Conservation (phyloP, 2,329 filamentous ascomycete species). For the Cryphonectria carpinicola region DNA sequence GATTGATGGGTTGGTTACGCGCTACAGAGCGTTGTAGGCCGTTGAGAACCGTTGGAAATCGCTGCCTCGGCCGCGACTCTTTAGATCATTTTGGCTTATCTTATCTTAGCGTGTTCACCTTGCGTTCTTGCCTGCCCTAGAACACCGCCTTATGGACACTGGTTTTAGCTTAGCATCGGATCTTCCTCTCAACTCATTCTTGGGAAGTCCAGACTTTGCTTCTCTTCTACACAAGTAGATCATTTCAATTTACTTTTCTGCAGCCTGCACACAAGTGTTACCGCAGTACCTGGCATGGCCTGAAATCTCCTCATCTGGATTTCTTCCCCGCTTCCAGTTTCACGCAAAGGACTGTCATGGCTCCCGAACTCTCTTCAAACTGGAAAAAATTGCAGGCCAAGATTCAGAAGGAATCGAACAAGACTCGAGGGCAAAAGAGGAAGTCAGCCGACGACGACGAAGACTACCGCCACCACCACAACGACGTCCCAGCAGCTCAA, state of each 20-base stretch:
- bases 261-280: neutral
- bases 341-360: slow-evolving; percentile 38
- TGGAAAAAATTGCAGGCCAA: slow-evolving; percentile 78
- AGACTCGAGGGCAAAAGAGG: slow-evolving; percentile 46
- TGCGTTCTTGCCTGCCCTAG: neutral
- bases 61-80: neutral
- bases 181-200: neutral
- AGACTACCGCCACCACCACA: no score
- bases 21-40: neutral
- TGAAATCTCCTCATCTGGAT: neutral
- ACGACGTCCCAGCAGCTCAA: slow-evolving; percentile 29
- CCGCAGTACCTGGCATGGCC: neutral
- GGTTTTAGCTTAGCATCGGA: neutral
- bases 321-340: neutral
- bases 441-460: slow-evolving; percentile 42
- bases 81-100: neutral
- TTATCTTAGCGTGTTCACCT: slow-evolving; percentile 1
- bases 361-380: slow-evolving; percentile 64
- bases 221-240: neutral
- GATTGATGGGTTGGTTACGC: slow-evolving; percentile 28
- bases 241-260: neutral
- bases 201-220: neutral
- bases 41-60: neutral
- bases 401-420: slow-evolving; percentile 52
- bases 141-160: neutral